Evolutionary conservation across 805 yeast genomes (phyloP), one percentile per base, ranked within the genome.

Genomic region (Yamadazyma takamatsuzukensis): DNA sequence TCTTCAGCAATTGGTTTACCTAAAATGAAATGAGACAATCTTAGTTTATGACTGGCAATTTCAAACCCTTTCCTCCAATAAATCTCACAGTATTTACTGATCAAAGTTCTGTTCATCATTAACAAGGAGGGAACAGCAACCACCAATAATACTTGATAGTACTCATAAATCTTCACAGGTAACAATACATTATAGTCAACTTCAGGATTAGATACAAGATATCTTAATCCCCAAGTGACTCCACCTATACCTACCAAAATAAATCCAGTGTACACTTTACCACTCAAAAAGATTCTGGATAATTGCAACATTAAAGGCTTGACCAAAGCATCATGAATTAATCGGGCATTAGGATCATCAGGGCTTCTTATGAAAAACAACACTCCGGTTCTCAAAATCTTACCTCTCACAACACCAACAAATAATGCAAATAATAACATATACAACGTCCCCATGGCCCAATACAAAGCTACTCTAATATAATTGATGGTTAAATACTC

Each of bases 321-420:
- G 37, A 83, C 81, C 33, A 93, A 58, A 1, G 95, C 93, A 52
- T 89, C 96, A 44, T 87, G 90, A 25, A 90, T 72, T 9, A 93
- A 74, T 44, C 90, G 77, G 28, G 87, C 80, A 46, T 85, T 83
- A 24, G 95, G 96, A 53, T 93, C 97, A 47, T 88, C 96, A 4
- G 96, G 96, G 15, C 95, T 87, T 47, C 96, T 74, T 39, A 93
- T 83, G 61, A 93, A 93, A 55, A 78, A 93, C 29, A 93, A 65
- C 6, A 86, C 96, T 9, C 98, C 99, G 0, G 83, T 81, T 35
- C 99, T 73, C 37, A 90, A 69, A 24, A 87, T 78, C 38, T 66
- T 60, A 27, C 72, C 63, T 40, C 98, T 70, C 14, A 80, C 72
- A 88, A 88, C 81, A 13, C 94, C 84, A 18, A 90, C 88, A 58